Percentiles rank a stretch among this genome's conserved stretches.
Conservation (phyloP, 2,329 filamentous ascomycete species). For the Pochonia chlamydosporia region DNA sequence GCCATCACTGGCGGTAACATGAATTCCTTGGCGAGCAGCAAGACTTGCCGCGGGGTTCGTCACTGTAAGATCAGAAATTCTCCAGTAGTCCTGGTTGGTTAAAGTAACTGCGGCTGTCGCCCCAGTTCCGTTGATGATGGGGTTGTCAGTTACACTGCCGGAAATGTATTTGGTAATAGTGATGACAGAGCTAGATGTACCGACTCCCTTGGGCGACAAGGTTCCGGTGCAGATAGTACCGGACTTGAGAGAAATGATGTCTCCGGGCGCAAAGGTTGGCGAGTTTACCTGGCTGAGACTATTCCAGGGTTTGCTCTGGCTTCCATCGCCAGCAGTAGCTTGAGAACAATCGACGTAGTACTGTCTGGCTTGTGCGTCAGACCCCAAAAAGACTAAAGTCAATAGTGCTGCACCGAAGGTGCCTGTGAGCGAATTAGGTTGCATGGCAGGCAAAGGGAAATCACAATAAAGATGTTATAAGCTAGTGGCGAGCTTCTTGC, state of each 20-base stretch:
- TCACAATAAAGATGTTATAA: neutral
- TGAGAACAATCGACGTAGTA: conserved; percentile 17
- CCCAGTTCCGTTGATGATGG: conserved; percentile 17
- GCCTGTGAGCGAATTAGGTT: neutral
- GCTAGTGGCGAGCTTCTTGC: neutral
- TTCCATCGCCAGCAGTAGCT: conserved; percentile 10
- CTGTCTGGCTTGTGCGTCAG: neutral
- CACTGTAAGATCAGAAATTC: conserved; percentile 11
- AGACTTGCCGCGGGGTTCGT: conserved; percentile 12
- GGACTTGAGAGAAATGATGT: conserved; percentile 14
- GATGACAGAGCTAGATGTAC: conserved; percentile 12
- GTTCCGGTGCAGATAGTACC: conserved; percentile 14
- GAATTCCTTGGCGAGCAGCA: conserved; percentile 15
- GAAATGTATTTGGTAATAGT: conserved; percentile 13
- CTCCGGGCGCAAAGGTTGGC: conserved; percentile 12
- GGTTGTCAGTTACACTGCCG: conserved; percentile 4
- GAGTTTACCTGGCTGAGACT: conserved; percentile 13
- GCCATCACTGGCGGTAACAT: conserved; percentile 15
- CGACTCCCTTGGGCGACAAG: conserved; percentile 13
- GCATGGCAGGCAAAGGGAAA: neutral
- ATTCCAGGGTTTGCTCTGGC: conserved; percentile 12
- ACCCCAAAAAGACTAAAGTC: neutral
- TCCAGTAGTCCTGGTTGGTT: conserved; percentile 18
- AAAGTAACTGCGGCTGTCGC: conserved; percentile 13
- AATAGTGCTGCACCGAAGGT: neutral